phyloP scores from a whole-genome alignment of 2,329 filamentous ascomycete genomes.

The Dryadomyces quercus-mongolicae region DNA sequence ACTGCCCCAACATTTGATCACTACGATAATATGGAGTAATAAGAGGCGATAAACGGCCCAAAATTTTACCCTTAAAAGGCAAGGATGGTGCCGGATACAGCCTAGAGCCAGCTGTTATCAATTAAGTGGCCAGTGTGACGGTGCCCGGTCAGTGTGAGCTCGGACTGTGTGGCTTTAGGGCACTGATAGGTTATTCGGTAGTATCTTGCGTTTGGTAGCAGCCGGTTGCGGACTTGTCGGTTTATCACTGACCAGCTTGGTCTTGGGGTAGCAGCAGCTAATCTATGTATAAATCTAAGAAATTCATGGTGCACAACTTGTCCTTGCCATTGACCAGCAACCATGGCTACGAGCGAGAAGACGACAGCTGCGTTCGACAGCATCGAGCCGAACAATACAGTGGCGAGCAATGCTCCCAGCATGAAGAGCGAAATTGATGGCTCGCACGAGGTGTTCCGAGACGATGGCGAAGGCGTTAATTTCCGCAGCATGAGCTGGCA shows the following conservation, averaged over 20 bases:
- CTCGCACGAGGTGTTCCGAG: conserved; percentile 29
- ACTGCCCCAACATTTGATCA: no score
- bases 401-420: neutral
- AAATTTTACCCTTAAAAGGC: no score
- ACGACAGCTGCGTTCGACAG: neutral
- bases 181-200: neutral
- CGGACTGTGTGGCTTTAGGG: neutral
- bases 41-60: no score
- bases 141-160: neutral
- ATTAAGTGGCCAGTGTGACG: neutral
- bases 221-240: neutral
- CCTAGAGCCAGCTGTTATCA: neutral
- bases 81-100: neutral
- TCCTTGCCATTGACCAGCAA: neutral
- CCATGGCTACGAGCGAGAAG: neutral
- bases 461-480: conserved; percentile 23
- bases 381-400: neutral
- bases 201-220: neutral
- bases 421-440: neutral
- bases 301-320: neutral
- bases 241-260: no score
- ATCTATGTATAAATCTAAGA: neutral
- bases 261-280: no score
- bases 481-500: conserved; percentile 37
- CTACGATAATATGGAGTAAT: no score